phyloP scores from a whole-genome alignment of 805 yeast genomes.

The Spathaspora boniae region DNA sequence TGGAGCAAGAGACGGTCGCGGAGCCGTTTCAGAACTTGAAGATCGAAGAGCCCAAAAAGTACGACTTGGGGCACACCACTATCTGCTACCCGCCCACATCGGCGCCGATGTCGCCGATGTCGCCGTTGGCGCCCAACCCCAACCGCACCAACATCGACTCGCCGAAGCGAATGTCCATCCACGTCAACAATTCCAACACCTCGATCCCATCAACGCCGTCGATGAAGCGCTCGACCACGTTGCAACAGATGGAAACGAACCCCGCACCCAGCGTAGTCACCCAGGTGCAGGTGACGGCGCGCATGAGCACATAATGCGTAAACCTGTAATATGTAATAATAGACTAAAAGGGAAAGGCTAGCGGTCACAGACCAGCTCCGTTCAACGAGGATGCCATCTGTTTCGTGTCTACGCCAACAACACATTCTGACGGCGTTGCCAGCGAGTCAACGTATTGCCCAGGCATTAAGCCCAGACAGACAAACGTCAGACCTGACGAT shows the following conservation, averaged over 20 bases:
- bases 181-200: conserved; percentile 15
- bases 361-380: no score
- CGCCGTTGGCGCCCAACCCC: conserved; percentile 19
- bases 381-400: no score
- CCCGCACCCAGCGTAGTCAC: conserved; percentile 39
- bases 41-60: conserved; percentile 10
- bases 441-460: no score
- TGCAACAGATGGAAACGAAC: conserved; percentile 27
- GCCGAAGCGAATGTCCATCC: conserved; percentile 11
- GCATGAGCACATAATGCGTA: conserved; percentile 29
- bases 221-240: conserved; percentile 31
- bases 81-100: conserved; percentile 14
- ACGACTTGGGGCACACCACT: conserved; percentile 18
- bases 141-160: conserved; percentile 15
- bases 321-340: neutral
- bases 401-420: no score
- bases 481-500: no score
- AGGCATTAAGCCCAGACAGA: no score
- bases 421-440: no score
- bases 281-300: conserved; percentile 40
- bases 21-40: conserved; percentile 9
- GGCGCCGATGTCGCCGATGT: conserved; percentile 11
- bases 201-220: conserved; percentile 19
- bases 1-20: conserved; percentile 5
- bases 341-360: neutral